Evolutionary conservation across 306 rosid genomes (phyloP).

Genomic region (Fragaria vesca): DNA sequence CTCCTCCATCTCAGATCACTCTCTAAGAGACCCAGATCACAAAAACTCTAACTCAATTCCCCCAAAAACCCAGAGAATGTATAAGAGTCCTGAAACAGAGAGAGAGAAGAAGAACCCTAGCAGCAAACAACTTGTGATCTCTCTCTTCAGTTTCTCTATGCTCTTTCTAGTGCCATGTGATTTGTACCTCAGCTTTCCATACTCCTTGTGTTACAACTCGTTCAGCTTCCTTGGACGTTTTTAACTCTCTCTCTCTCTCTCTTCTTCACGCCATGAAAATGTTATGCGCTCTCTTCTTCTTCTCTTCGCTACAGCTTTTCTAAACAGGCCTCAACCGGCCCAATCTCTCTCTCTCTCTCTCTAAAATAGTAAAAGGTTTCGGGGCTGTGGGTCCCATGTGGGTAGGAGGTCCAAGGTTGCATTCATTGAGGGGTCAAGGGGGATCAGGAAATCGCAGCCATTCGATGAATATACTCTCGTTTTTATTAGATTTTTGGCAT

Average conservation of each 20-base stretch:
- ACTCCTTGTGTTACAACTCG: background rate
- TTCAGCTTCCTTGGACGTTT: slow-evolving; percentile 15
- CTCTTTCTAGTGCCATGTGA: slow-evolving; percentile 28
- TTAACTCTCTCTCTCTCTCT: slow-evolving; percentile 14
- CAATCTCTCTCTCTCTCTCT: background rate
- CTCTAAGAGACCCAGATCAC: slow-evolving; percentile 22
- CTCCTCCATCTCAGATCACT: slow-evolving; percentile 67
- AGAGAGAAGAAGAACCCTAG: slow-evolving; percentile 3
- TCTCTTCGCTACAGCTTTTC: slow-evolving; percentile 6
- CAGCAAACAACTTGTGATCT: background rate
- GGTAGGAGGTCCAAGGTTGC: slow-evolving; percentile 24
- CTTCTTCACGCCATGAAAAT: slow-evolving; percentile 35
- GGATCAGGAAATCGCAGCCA: slow-evolving; percentile 33
- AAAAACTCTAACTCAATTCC: slow-evolving; percentile 4
- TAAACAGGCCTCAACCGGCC: slow-evolving; percentile 18
- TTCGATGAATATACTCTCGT: background rate
- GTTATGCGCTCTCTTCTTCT: background rate
- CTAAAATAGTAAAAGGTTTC: too few relatives aligned
- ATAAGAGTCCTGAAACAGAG: background rate
- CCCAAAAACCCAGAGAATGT: background rate
- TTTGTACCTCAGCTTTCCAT: slow-evolving; percentile 7
- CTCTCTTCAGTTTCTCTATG: background rate
- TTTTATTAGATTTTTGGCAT: background rate
- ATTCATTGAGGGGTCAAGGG: slow-evolving; percentile 8
- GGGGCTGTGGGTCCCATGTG: slow-evolving; percentile 20